Evolutionary conservation across 2,329 filamentous ascomycete species (phyloP).

Genomic region (Aspergillus viridinutans): DNA sequence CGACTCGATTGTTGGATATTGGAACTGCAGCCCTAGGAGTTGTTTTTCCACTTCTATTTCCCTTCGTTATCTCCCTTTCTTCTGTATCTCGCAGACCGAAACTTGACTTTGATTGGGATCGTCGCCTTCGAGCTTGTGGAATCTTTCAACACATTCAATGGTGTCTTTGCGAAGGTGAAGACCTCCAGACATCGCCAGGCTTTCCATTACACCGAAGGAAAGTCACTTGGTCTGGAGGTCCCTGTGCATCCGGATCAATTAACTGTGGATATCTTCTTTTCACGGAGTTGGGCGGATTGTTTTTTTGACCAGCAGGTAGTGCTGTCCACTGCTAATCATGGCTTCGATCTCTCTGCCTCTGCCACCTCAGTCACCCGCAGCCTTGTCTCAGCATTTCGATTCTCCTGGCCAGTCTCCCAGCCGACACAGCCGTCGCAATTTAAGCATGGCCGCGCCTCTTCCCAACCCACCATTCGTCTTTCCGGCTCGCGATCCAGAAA

Average conservation of each 20-base stretch:
- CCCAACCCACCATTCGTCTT: constrained; percentile 66
- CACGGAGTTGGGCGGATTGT: constrained; percentile 5
- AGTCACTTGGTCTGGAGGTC: constrained; percentile 27
- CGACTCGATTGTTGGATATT: constrained; percentile 1
- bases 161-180: constrained; percentile 17
- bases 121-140: neutral
- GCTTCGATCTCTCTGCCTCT: constrained; percentile 36
- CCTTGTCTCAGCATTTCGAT: constrained; percentile 27
- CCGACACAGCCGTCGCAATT: constrained; percentile 21
- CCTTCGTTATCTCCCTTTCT: neutral
- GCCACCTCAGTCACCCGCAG: constrained; percentile 23
- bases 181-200: constrained; percentile 24
- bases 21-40: neutral
- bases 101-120: neutral
- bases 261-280: constrained; percentile 7
- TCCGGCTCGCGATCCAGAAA: constrained; percentile 47
- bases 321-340: constrained; percentile 19
- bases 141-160: constrained; percentile 16
- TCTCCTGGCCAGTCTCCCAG: constrained; percentile 14
- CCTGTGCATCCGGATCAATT: constrained; percentile 18
- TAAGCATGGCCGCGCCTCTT: constrained; percentile 28
- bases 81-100: neutral
- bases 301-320: constrained; percentile 1
- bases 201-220: constrained; percentile 21
- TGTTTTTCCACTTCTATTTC: neutral